Evolutionary conservation across 768 basidiomycete genomes (phyloP).

Genomic region (Phaeotremella skinneri): DNA sequence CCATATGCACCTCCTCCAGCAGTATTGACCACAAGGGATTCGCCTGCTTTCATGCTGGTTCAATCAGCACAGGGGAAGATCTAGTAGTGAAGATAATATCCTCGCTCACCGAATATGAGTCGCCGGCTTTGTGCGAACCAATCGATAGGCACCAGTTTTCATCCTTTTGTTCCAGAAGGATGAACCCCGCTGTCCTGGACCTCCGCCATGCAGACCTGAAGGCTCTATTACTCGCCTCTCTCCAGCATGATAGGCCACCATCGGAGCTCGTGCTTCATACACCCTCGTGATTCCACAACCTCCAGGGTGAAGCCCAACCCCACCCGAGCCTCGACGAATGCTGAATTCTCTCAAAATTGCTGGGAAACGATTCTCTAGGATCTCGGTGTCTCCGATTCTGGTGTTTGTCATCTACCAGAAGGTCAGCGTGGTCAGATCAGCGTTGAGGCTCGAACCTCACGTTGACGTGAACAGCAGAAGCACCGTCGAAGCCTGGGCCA

Average conservation of each 20-base stretch:
- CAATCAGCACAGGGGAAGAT: background rate
- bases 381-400: constrained; percentile 16
- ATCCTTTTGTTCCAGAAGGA: constrained; percentile 5
- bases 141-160: background rate
- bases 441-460: no score
- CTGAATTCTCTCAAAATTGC: constrained; percentile 16
- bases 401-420: constrained; percentile 20
- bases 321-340: constrained; percentile 20
- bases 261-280: constrained; percentile 10
- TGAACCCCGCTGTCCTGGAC: constrained; percentile 6
- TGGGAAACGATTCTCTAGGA: constrained; percentile 17
- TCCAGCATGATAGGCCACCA: constrained; percentile 4
- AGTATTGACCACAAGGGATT: constrained; percentile 10
- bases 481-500: constrained; percentile 13
- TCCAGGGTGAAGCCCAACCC: constrained; percentile 6
- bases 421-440: background rate
- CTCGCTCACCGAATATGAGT: background rate
- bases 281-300: constrained; percentile 14
- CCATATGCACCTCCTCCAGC: constrained; percentile 16
- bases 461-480: constrained; percentile 14
- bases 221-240: constrained; percentile 17
- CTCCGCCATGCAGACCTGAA: constrained; percentile 12
- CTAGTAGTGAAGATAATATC: no score
- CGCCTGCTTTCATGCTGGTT: constrained; percentile 10
- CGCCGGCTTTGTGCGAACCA: constrained; percentile 2